Conservation (phyloP, 129 eudicot species). For the Sambucus nigra region DNA sequence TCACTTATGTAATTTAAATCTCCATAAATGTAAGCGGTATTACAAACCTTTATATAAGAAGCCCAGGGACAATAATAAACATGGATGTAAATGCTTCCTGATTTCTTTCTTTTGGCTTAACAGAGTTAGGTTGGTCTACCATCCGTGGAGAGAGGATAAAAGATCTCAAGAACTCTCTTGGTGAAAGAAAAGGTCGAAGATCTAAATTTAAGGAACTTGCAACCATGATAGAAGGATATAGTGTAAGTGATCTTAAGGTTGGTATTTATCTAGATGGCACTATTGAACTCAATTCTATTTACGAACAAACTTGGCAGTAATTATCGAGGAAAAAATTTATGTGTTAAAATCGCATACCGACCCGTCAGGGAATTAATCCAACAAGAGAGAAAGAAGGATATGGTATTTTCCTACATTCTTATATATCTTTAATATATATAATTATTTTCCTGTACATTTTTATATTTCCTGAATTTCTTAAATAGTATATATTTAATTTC, state of each 20-base stretch:
- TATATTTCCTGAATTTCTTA: too few species aligned
- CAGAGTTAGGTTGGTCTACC: slow-evolving; percentile 96
- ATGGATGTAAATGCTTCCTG: background rate
- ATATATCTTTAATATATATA: background rate
- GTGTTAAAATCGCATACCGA: slow-evolving; percentile 88
- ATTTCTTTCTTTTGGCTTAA: background rate
- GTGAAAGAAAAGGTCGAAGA: slow-evolving; percentile 65
- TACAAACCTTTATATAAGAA: too few species aligned
- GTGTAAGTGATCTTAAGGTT: slow-evolving; percentile 99
- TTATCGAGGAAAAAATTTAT: slow-evolving; percentile 61
- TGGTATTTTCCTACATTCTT: slow-evolving; percentile 24
- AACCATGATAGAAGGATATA: slow-evolving; percentile 86
- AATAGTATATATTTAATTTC: too few species aligned
- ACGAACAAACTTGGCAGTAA: slow-evolving; percentile 23
- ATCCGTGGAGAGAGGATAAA: slow-evolving; percentile 69
- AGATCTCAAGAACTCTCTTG: slow-evolving; percentile 71
- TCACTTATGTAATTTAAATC: too few species aligned
- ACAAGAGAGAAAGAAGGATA: slow-evolving; percentile 60
- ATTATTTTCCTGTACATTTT: background rate
- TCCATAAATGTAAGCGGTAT: too few species aligned
- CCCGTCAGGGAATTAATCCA: slow-evolving; percentile 92
- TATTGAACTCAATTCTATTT: slow-evolving; percentile 7
- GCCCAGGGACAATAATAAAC: background rate
- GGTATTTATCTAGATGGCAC: slow-evolving; percentile 13
- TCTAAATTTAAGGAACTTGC: slow-evolving; percentile 85